A percentile compares a stretch with the other conserved stretches of the same genome.
Conservation (phyloP, 2,329 filamentous ascomycete species). For the Diplodia seriata region DNA sequence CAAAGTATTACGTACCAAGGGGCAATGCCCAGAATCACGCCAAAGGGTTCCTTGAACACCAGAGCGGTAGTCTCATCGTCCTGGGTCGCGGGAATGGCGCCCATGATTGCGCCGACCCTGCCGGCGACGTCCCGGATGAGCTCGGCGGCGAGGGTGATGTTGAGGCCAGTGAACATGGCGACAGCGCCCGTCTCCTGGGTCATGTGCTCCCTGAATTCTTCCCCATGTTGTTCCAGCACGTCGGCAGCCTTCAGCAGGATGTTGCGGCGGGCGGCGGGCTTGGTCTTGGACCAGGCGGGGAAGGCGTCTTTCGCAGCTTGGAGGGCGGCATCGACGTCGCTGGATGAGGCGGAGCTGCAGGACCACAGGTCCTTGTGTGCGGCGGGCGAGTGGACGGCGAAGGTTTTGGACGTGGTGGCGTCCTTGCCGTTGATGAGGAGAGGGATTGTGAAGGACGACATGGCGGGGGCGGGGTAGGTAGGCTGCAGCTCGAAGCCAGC, state of each 20-base stretch:
- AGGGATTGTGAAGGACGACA: slow-evolving; percentile 47
- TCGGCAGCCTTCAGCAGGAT: slow-evolving; percentile 74
- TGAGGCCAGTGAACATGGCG: slow-evolving; percentile 50
- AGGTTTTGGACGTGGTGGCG: slow-evolving; percentile 55
- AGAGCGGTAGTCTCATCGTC: slow-evolving; percentile 65
- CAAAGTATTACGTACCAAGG: slow-evolving; percentile 68
- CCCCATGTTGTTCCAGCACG: slow-evolving; percentile 64
- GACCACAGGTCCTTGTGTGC: slow-evolving; percentile 62
- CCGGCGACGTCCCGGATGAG: slow-evolving; percentile 62
- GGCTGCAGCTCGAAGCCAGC: not conserved
- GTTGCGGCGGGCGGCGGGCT: slow-evolving; percentile 67
- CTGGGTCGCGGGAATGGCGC: slow-evolving; percentile 56
- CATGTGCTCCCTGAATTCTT: slow-evolving; percentile 69
- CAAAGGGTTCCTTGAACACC: slow-evolving; percentile 76
- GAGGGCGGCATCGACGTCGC: slow-evolving; percentile 63
- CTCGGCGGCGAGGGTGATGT: slow-evolving; percentile 50
- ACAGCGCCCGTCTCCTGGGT: slow-evolving; percentile 63
- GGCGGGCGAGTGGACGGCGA: slow-evolving; percentile 64
- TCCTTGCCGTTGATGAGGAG: slow-evolving; percentile 60
- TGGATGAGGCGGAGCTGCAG: slow-evolving; percentile 63
- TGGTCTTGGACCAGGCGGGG: slow-evolving; percentile 70
- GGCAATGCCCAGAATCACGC: slow-evolving; percentile 79
- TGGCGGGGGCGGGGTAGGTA: slow-evolving; percentile 6
- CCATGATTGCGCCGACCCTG: slow-evolving; percentile 55
- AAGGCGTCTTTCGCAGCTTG: slow-evolving; percentile 71